phyloP scores from a whole-genome alignment of 1,139 yeast species.

The Hansenula anomala region DNA sequence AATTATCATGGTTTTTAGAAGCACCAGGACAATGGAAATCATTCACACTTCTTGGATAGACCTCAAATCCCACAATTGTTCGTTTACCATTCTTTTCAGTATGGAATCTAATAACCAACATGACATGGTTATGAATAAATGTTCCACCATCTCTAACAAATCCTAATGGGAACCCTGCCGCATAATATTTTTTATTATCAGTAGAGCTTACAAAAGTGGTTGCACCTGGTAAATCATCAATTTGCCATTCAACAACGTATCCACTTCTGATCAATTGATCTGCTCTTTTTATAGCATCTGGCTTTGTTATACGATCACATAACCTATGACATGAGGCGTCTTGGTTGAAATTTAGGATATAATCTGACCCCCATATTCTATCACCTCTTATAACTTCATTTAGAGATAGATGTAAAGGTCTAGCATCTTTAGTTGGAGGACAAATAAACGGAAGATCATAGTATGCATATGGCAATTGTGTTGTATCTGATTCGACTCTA shows the following conservation, averaged over 20 bases:
- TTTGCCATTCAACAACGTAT: constrained; percentile 78
- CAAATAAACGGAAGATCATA: constrained; percentile 79
- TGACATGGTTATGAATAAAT: constrained; percentile 73
- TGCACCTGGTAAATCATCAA: constrained; percentile 87
- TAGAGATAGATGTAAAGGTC: constrained; percentile 62
- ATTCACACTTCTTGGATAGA: constrained; percentile 77
- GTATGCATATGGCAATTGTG: constrained; percentile 76
- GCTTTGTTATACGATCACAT: constrained; percentile 57
- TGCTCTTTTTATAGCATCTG: constrained; percentile 50
- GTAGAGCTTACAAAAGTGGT: constrained; percentile 72
- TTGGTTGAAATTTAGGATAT: constrained; percentile 52
- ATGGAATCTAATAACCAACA: constrained; percentile 75
- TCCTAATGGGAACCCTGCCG: constrained; percentile 87
- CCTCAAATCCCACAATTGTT: constrained; percentile 86
- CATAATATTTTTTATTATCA: constrained; percentile 62
- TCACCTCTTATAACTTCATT: constrained; percentile 83
- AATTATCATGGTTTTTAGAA: constrained; percentile 50
- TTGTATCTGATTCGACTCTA: constrained; percentile 70
- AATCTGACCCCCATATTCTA: constrained; percentile 71
- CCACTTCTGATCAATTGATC: constrained; percentile 59
- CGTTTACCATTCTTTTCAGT: constrained; percentile 42
- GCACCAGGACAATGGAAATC: constrained; percentile 70
- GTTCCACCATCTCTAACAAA: constrained; percentile 52
- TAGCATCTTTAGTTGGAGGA: constrained; percentile 51
- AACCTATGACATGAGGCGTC: constrained; percentile 63